Evolutionary conservation across 495 filamentous ascomycete genomes (phyloP).

Genomic region (Tuber borchii): DNA sequence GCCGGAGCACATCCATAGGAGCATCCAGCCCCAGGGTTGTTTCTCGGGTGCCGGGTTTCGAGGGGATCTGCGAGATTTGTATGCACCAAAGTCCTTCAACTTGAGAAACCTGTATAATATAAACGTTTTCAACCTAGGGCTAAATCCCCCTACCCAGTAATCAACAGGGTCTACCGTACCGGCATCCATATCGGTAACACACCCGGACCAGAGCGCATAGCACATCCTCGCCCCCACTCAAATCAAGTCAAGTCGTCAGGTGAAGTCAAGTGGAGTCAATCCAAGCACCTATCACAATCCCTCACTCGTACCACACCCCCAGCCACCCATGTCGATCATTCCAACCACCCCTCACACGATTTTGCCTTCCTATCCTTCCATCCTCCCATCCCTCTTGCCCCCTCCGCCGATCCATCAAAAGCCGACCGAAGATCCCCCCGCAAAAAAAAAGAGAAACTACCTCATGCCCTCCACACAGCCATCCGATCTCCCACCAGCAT

Average conservation of each 20-base stretch:
- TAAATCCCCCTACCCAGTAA: not conserved
- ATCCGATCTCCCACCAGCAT: not conserved
- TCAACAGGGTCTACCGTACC: not conserved
- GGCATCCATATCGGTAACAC: not conserved
- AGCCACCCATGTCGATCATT: not conserved
- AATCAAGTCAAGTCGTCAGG: not conserved
- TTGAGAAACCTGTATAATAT: not conserved
- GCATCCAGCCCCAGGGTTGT: not conserved
- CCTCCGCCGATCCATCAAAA: not conserved
- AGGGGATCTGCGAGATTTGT: not conserved
- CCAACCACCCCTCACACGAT: not conserved
- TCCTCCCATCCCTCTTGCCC: not conserved
- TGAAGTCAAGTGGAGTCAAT: not conserved
- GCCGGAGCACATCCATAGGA: not conserved
- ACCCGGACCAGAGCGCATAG: not conserved
- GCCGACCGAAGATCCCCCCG: not conserved
- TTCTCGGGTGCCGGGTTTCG: not conserved
- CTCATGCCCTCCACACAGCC: constrained; percentile 14
- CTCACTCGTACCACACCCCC: not conserved
- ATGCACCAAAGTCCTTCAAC: not conserved
- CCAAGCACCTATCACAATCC: not conserved
- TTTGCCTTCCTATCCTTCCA: not conserved
- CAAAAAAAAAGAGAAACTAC: constrained; percentile 1
- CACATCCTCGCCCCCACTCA: not conserved
- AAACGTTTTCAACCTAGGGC: not conserved